Evolutionary conservation across 2,329 filamentous ascomycete species (phyloP).

Genomic region (Trichoderma koningiopsis): DNA sequence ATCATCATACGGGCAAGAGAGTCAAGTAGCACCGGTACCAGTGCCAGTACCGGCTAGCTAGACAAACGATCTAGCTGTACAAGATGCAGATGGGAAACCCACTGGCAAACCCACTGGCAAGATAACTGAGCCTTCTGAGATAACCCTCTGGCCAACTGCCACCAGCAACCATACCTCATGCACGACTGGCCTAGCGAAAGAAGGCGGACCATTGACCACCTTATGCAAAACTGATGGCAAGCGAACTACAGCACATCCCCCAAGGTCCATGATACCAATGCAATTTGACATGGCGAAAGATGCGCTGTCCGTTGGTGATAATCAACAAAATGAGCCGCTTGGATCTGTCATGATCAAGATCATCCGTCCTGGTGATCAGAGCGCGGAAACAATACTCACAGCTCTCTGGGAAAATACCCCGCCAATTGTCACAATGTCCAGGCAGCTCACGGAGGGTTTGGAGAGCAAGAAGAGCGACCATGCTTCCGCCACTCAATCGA

Average conservation of each 20-base stretch:
- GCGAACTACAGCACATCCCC: not conserved
- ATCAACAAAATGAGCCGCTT: not conserved
- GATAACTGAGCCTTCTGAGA: not conserved
- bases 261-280: not conserved
- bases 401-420: conserved; percentile 28
- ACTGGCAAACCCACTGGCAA: not conserved
- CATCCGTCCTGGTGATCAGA: conserved; percentile 30
- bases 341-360: conserved; percentile 32
- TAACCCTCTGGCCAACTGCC: conserved; percentile 23
- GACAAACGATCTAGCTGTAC: not conserved
- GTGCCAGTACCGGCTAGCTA: not conserved
- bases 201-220: not conserved
- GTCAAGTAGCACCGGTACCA: not conserved
- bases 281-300: not conserved
- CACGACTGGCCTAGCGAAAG: not conserved
- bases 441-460: not conserved
- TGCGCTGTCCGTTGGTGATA: not conserved
- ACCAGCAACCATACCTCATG: not conserved
- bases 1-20: not conserved
- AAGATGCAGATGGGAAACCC: not conserved
- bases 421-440: conserved; percentile 9
- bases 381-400: conserved; percentile 30
- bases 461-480: not conserved
- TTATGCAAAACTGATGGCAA: not conserved
- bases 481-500: not conserved